phyloP scores from a whole-genome alignment of 495 filamentous ascomycete species.

The Penicillium alfredii region DNA sequence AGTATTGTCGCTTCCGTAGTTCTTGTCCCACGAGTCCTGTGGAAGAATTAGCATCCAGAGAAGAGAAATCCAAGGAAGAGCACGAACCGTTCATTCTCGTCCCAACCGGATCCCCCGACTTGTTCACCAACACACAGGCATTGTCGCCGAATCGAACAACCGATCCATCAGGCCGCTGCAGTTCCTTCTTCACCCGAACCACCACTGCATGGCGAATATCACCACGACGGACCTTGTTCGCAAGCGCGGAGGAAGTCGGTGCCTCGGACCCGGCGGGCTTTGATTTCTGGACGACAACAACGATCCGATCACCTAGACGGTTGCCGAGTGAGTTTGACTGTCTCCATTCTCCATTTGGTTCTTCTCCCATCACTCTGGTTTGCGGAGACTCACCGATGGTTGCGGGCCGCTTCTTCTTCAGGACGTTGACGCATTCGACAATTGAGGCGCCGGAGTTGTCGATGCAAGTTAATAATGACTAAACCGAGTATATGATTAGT shows the following conservation, averaged over 20 bases:
- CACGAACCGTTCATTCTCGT: conserved; percentile 76
- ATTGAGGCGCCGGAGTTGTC: conserved; percentile 98
- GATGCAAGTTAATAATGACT: conserved; percentile 99
- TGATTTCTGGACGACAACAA: conserved; percentile 96
- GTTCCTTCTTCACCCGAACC: conserved; percentile 82
- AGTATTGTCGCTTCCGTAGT: conserved; percentile 84
- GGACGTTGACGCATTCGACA: conserved; percentile 90
- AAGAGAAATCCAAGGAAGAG: background rate
- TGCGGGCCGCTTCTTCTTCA: conserved; percentile 84
- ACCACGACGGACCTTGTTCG: conserved; percentile 90
- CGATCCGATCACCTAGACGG: conserved; percentile 80
- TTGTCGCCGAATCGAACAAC: conserved; percentile 95
- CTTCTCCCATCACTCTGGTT: background rate
- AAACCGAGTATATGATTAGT: conserved; percentile 5
- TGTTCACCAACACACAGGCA: conserved; percentile 95
- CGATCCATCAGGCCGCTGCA: conserved; percentile 79
- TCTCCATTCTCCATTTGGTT: too few relatives aligned
- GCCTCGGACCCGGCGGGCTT: conserved; percentile 66
- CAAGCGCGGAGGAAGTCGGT: conserved; percentile 50
- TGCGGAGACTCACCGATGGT: conserved; percentile 66
- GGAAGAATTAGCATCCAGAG: conserved; percentile 20
- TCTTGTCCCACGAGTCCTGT: conserved; percentile 79
- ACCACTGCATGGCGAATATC: conserved; percentile 96
- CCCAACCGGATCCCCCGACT: conserved; percentile 91
- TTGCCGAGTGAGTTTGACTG: too few relatives aligned